A percentile compares a stretch with the other conserved stretches of the same genome.
Conservation (phyloP, 805 yeast species). For the Isabelozyma gotoi region DNA sequence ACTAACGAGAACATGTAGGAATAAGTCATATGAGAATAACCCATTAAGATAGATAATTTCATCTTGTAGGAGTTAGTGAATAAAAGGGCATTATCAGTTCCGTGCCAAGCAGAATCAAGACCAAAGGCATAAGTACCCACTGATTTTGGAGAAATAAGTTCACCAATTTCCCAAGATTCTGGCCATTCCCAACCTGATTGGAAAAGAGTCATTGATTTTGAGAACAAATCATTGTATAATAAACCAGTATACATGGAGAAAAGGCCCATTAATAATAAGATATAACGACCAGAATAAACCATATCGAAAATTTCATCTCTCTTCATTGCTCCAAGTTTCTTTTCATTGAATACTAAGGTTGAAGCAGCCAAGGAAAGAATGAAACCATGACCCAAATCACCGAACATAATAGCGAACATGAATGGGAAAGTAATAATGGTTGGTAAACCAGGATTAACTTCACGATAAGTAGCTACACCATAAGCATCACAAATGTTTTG, state of each 20-base stretch:
- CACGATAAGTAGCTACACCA: constrained; percentile 73
- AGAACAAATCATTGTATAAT: constrained; percentile 69
- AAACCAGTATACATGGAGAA: constrained; percentile 77
- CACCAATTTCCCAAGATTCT: constrained; percentile 56
- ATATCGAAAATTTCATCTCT: constrained; percentile 76
- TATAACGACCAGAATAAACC: constrained; percentile 73
- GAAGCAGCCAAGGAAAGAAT: constrained; percentile 57
- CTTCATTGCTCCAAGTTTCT: constrained; percentile 47
- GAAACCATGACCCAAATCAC: constrained; percentile 79
- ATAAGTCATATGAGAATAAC: constrained; percentile 72
- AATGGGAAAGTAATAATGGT: constrained; percentile 76
- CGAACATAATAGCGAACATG: constrained; percentile 83
- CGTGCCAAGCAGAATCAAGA: constrained; percentile 76
- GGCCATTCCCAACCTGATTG: constrained; percentile 73
- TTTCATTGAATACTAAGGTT: constrained; percentile 55
- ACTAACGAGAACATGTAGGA: constrained; percentile 68
- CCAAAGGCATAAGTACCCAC: constrained; percentile 68
- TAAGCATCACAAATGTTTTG: constrained; percentile 76
- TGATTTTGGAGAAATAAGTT: constrained; percentile 62
- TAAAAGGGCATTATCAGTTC: constrained; percentile 68
- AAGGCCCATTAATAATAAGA: constrained; percentile 65
- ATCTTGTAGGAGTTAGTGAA: constrained; percentile 75
- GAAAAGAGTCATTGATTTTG: constrained; percentile 67
- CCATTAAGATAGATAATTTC: constrained; percentile 76
- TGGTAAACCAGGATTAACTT: constrained; percentile 74